These are phyloP conservation scores for Ballota nigra DNA, from an alignment of 257 asterid species.

Conservation along the genomic window DNA sequence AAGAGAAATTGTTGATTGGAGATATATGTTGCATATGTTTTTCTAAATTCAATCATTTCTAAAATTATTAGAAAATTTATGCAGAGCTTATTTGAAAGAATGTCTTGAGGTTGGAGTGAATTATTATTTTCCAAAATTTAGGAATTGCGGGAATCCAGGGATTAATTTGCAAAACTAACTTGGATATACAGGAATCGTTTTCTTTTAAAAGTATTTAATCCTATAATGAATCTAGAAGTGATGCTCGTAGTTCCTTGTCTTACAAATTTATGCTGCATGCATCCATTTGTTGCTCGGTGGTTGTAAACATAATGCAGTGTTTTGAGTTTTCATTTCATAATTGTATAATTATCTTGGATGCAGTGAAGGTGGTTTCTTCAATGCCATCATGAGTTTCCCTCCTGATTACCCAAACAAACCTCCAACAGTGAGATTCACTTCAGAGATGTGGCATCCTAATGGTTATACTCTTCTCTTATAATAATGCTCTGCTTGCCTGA, in stretches of 20 bases:
- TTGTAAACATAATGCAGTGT: not conserved
- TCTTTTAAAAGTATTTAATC: not conserved
- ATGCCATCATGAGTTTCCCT: slow-evolving; percentile 96
- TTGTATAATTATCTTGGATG: slow-evolving; percentile 35
- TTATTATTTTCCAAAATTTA: not conserved
- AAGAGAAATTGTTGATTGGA: too few species aligned
- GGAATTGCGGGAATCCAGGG: not conserved
- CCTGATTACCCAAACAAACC: slow-evolving; percentile 90
- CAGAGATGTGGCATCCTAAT: slow-evolving; percentile 99
- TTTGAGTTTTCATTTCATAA: slow-evolving; percentile 10
- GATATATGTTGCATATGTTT: too few species aligned
- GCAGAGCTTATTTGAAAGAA: not conserved
- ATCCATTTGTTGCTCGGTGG: not conserved
- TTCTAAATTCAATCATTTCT: not conserved
- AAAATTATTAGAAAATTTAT: not conserved
- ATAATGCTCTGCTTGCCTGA: not conserved
- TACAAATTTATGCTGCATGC: not conserved
- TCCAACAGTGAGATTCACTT: slow-evolving; percentile 88
- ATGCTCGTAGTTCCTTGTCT: not conserved
- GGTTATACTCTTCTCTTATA: slow-evolving; percentile 45
- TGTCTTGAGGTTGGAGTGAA: not conserved
- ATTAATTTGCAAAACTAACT: not conserved
- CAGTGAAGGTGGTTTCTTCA: slow-evolving; percentile 98
- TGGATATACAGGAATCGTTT: not conserved
- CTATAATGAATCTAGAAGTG: not conserved